These are phyloP conservation scores for Populus hybrid DNA, from an alignment of 441 rosid genomes.

Conservation along the genomic window DNA sequence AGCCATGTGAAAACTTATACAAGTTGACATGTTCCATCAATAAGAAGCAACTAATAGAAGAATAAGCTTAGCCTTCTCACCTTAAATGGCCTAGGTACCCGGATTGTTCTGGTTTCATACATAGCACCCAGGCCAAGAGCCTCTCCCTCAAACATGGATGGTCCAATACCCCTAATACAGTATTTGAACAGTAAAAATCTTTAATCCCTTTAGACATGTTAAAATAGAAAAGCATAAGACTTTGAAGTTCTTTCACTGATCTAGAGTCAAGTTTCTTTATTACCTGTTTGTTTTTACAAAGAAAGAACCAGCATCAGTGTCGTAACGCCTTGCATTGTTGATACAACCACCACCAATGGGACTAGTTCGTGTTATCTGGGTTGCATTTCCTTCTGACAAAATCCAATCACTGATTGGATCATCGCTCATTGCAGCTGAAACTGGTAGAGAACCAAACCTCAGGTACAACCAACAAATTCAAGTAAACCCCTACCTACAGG, in stretches of 20 bases:
- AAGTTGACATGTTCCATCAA: not conserved
- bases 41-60: not conserved
- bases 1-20: not conserved
- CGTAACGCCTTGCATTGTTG: constrained; percentile 69
- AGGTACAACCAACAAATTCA: constrained; percentile 5
- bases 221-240: constrained; percentile 1
- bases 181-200: constrained; percentile 12
- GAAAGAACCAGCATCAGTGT: constrained; percentile 76
- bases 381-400: constrained; percentile 78
- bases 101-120: constrained; percentile 70
- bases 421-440: constrained; percentile 58
- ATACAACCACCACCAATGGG: constrained; percentile 94
- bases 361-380: constrained; percentile 54
- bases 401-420: constrained; percentile 89
- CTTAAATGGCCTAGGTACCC: constrained; percentile 81
- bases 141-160: constrained; percentile 84
- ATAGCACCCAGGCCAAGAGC: constrained; percentile 88
- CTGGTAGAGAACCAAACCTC: constrained; percentile 28
- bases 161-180: constrained; percentile 66
- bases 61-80: constrained; percentile 28
- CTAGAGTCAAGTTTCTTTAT: not conserved
- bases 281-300: constrained; percentile 89
- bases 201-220: constrained; percentile 2
- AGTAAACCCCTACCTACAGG: not conserved
- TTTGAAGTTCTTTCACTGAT: not conserved